phyloP scores from a whole-genome alignment of 1,284 basidiomycete genomes.

The Somion occarium region DNA sequence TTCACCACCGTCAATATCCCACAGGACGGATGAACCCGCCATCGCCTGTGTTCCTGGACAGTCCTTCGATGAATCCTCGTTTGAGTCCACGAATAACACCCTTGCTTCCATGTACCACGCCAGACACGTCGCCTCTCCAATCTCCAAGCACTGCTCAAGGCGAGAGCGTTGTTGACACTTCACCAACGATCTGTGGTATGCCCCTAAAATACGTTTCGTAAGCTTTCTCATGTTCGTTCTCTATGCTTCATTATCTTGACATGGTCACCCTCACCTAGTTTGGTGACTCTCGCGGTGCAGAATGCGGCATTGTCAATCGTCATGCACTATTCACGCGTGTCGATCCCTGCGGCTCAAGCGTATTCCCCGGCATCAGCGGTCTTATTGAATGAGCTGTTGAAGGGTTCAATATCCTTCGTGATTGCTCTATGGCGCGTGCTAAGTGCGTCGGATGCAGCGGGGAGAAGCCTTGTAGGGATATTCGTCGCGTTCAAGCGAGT shows the following conservation, averaged over 20 bases:
- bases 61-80: slow-evolving; percentile 17
- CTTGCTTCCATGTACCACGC: slow-evolving; percentile 29
- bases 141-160: slow-evolving; percentile 13
- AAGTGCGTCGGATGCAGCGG: slow-evolving; percentile 22
- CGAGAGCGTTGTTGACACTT: slow-evolving; percentile 19
- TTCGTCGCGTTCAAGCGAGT: slow-evolving; percentile 46
- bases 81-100: slow-evolving; percentile 34
- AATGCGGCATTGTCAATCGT: slow-evolving; percentile 95
- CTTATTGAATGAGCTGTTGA: slow-evolving; percentile 89
- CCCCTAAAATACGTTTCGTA: slow-evolving; percentile 63
- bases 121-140: slow-evolving; percentile 19
- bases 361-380: slow-evolving; percentile 95
- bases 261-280: slow-evolving; percentile 36
- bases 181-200: slow-evolving; percentile 44
- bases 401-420: slow-evolving; percentile 84
- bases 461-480: slow-evolving; percentile 22
- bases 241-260: not conserved
- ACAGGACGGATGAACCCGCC: slow-evolving; percentile 32
- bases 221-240: slow-evolving; percentile 23
- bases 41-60: slow-evolving; percentile 26
- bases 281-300: slow-evolving; percentile 92
- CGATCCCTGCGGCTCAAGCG: slow-evolving; percentile 64
- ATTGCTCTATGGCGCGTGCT: slow-evolving; percentile 52
- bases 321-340: slow-evolving; percentile 94
- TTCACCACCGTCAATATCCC: slow-evolving; percentile 40